phyloP scores from a whole-genome alignment of 2,329 filamentous ascomycete species.

The Cladosporium sphaerospermum region DNA sequence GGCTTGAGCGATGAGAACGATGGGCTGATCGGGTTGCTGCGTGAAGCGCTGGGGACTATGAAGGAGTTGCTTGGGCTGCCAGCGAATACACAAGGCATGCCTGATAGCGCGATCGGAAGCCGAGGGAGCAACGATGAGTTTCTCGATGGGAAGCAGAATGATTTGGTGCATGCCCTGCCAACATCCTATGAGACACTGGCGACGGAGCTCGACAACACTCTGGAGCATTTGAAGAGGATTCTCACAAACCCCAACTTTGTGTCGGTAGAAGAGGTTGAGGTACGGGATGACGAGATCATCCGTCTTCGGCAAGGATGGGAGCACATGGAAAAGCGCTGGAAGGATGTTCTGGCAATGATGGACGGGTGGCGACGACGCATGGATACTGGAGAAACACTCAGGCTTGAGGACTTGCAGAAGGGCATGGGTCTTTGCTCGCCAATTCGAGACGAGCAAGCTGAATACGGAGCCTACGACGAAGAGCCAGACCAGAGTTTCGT shows the following conservation, averaged over 20 bases:
- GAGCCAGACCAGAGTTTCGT: slow-evolving; percentile 22
- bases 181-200: slow-evolving; percentile 63
- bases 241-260: slow-evolving; percentile 96
- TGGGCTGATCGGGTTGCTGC: slow-evolving; percentile 64
- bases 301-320: slow-evolving; percentile 81
- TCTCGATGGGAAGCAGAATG: slow-evolving; percentile 20
- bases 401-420: slow-evolving; percentile 55
- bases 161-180: slow-evolving; percentile 43
- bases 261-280: slow-evolving; percentile 84
- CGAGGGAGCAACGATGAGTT: slow-evolving; percentile 21
- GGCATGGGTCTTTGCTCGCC: slow-evolving; percentile 49
- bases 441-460: slow-evolving; percentile 19
- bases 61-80: slow-evolving; percentile 56
- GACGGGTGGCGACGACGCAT: slow-evolving; percentile 86
- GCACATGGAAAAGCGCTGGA: slow-evolving; percentile 87
- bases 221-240: slow-evolving; percentile 75
- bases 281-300: slow-evolving; percentile 86
- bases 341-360: slow-evolving; percentile 83
- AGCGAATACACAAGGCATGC: slow-evolving; percentile 25
- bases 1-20: slow-evolving; percentile 90
- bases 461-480: background rate
- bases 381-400: slow-evolving; percentile 64
- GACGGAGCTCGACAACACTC: slow-evolving; percentile 65
- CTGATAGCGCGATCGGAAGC: slow-evolving; percentile 28
- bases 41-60: slow-evolving; percentile 64